Conservation (phyloP, 345 rosid species). For the Carallia brachiata region DNA sequence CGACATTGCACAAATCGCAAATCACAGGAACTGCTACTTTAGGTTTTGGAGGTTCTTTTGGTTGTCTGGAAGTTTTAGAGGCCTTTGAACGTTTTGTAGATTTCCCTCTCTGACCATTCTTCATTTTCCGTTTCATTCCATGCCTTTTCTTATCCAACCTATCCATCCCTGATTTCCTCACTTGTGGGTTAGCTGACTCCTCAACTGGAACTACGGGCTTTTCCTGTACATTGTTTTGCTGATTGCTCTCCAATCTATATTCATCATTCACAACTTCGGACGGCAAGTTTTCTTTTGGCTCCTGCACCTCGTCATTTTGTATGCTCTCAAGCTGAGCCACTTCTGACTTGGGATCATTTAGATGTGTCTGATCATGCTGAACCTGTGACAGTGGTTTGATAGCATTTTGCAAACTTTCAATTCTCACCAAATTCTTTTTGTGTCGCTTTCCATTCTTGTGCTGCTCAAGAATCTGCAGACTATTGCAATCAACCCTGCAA, state of each 20-base stretch:
- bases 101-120: constrained; percentile 25
- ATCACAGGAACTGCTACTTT: constrained; percentile 33
- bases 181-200: constrained; percentile 10
- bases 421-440: constrained; percentile 32
- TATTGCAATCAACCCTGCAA: constrained; percentile 37
- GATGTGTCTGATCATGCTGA: constrained; percentile 7
- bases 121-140: constrained; percentile 30
- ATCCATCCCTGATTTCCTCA: constrained; percentile 8
- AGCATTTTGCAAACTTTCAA: constrained; percentile 23
- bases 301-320: constrained; percentile 5
- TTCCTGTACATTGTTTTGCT: neutral
- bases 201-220: neutral
- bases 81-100: constrained; percentile 7
- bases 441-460: constrained; percentile 40
- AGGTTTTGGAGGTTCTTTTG: constrained; percentile 23
- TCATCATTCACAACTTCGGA: constrained; percentile 9
- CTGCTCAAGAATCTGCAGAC: constrained; percentile 39
- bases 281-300: neutral
- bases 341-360: constrained; percentile 15
- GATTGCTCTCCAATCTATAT: constrained; percentile 2
- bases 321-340: constrained; percentile 6
- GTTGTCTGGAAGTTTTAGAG: constrained; percentile 10
- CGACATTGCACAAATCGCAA: constrained; percentile 38
- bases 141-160: constrained; percentile 12
- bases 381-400: constrained; percentile 9